Percentiles rank a stretch among this genome's conserved stretches.
These are phyloP conservation scores for Thelonectria discophora DNA, from an alignment of 2,329 filamentous ascomycete species.

Conservation along the genomic window DNA sequence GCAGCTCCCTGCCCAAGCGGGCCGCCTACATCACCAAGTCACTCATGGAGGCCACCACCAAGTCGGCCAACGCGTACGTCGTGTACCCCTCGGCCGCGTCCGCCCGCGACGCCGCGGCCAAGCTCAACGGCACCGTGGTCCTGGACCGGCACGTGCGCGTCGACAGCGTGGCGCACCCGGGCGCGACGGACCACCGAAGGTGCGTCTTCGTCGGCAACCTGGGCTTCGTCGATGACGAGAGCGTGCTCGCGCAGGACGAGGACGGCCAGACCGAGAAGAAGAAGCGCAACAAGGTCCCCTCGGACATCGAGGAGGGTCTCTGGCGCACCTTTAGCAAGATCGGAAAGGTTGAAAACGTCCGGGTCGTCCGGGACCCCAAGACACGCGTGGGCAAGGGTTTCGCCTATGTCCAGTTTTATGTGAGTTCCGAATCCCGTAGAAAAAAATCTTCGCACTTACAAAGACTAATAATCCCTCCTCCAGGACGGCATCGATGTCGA, in stretches of 20 bases:
- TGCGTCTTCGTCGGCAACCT: constrained; percentile 98
- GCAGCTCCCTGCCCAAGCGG: constrained; percentile 82
- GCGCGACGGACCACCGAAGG: constrained; percentile 81
- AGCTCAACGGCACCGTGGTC: constrained; percentile 84
- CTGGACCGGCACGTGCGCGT: constrained; percentile 90
- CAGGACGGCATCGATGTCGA: constrained; percentile 88
- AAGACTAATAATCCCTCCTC: constrained; percentile 20
- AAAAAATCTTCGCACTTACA: not conserved
- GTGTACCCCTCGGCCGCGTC: constrained; percentile 82
- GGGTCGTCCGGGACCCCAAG: constrained; percentile 86
- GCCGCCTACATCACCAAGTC: constrained; percentile 94
- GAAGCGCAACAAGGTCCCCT: constrained; percentile 77
- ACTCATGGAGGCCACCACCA: constrained; percentile 89
- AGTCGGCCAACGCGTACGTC: constrained; percentile 92
- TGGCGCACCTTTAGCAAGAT: constrained; percentile 81
- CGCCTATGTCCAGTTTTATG: constrained; percentile 95
- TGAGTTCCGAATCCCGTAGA: constrained; percentile 47
- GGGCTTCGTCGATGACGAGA: constrained; percentile 94
- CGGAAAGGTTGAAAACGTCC: constrained; percentile 90
- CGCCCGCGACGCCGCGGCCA: constrained; percentile 77
- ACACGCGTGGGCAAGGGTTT: constrained; percentile 97
- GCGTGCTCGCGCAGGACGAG: constrained; percentile 69
- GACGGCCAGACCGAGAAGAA: constrained; percentile 74
- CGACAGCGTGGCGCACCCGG: constrained; percentile 89
- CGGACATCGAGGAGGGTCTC: constrained; percentile 91